Conservation (phyloP, 257 asterid genomes). For the Ilex aquifolium region DNA sequence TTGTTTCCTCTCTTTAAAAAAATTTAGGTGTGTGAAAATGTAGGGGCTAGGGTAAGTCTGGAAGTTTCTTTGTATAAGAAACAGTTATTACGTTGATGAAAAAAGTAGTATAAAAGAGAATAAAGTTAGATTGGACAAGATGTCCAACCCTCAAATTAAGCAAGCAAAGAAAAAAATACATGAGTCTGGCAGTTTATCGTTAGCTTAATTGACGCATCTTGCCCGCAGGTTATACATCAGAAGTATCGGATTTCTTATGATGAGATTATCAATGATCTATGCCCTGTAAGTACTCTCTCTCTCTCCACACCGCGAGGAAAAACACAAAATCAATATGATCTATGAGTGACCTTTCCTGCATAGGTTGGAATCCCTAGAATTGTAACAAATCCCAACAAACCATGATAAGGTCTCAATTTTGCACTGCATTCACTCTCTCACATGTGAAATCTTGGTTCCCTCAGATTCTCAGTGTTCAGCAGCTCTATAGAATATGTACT, state of each 20-base stretch:
- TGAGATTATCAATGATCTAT: slow-evolving; percentile 87
- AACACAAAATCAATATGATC: neutral
- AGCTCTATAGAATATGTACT: slow-evolving; percentile 94
- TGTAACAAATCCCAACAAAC: no score
- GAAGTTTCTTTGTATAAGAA: no score
- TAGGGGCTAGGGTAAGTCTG: no score
- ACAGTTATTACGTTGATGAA: no score
- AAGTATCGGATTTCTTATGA: slow-evolving; percentile 94
- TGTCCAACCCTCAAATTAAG: no score
- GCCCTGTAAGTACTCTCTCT: slow-evolving; percentile 70
- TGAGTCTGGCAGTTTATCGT: no score
- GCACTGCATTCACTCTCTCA: slow-evolving; percentile 7
- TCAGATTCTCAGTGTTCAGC: slow-evolving; percentile 96
- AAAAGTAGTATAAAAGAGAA: no score
- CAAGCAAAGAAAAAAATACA: no score
- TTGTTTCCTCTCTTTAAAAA: no score
- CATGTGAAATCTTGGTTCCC: slow-evolving; percentile 19
- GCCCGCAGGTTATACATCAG: slow-evolving; percentile 84
- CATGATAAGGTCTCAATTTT: neutral
- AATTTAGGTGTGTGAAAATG: no score
- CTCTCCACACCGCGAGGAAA: neutral
- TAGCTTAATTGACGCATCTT: no score
- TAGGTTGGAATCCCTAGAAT: neutral
- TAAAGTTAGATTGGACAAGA: no score
- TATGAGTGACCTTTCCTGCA: neutral